Percentiles rank a stretch among this genome's conserved stretches.
Conservation (phyloP, 2,329 filamentous ascomycete genomes). For the Xylaria sp. region DNA sequence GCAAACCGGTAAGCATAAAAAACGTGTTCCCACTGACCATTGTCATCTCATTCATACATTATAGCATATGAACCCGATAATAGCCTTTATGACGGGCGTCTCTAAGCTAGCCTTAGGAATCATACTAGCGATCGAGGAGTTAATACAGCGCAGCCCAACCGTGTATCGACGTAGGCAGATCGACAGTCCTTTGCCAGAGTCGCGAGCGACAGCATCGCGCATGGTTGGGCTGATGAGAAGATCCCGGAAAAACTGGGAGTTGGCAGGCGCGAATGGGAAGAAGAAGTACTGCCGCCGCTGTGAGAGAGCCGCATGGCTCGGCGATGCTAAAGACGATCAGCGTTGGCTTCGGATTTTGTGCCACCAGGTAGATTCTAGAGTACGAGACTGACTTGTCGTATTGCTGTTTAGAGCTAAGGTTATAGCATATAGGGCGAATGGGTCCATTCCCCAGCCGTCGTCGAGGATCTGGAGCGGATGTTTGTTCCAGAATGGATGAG, state of each 20-base stretch:
- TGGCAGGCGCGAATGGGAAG: slow-evolving; percentile 34
- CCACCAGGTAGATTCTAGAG: slow-evolving; percentile 20
- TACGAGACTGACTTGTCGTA: slow-evolving; percentile 30
- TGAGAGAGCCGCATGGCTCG: slow-evolving; percentile 30
- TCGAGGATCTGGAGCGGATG: slow-evolving; percentile 35
- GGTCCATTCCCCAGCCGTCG: slow-evolving; percentile 37
- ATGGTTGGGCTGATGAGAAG: slow-evolving; percentile 30
- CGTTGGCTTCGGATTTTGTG: slow-evolving; percentile 22
- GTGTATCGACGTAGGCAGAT: slow-evolving; percentile 34
- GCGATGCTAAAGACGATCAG: slow-evolving; percentile 35
- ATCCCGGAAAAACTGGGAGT: slow-evolving; percentile 32
- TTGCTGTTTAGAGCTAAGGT: slow-evolving; percentile 31
- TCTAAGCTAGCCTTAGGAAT: slow-evolving; percentile 26
- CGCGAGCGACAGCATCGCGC: slow-evolving; percentile 29
- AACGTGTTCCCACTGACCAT: slow-evolving; percentile 20
- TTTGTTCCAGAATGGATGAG: slow-evolving; percentile 38
- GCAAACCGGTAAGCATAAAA: slow-evolving; percentile 29
- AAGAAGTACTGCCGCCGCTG: slow-evolving; percentile 33
- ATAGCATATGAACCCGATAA: slow-evolving; percentile 39
- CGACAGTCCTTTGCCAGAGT: slow-evolving; percentile 31
- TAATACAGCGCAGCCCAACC: slow-evolving; percentile 33
- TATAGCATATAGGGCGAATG: slow-evolving; percentile 33
- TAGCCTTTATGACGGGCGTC: slow-evolving; percentile 31
- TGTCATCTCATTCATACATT: slow-evolving; percentile 36
- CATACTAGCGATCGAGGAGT: slow-evolving; percentile 31